Percentiles rank a stretch among this genome's conserved stretches.
phyloP scores from a whole-genome alignment of 352 stramenopile genomes.

The Phytophthora ramorum region DNA sequence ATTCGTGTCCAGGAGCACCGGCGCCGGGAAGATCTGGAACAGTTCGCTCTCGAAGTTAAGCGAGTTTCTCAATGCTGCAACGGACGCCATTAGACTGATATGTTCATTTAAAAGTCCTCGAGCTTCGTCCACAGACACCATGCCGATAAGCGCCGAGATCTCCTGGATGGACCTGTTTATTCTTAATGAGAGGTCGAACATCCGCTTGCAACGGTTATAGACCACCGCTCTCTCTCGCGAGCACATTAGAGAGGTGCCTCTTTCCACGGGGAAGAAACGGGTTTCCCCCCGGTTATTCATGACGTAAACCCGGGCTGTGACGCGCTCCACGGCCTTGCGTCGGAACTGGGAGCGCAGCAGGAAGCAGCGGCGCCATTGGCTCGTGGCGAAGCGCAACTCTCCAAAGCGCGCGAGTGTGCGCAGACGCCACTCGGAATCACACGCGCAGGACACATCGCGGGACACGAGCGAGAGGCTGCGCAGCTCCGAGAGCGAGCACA shows the following conservation, averaged over 20 bases:
- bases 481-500: constrained; percentile 56
- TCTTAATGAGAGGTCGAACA: constrained; percentile 88
- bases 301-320: constrained; percentile 79
- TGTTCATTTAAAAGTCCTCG: constrained; percentile 83
- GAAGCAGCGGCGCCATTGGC: constrained; percentile 69
- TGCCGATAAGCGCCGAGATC: constrained; percentile 84
- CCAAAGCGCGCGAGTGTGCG: constrained; percentile 63
- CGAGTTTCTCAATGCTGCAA: constrained; percentile 74
- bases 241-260: constrained; percentile 74
- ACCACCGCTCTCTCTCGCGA: constrained; percentile 77
- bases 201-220: constrained; percentile 86
- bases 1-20: constrained; percentile 82
- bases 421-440: constrained; percentile 71
- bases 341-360: constrained; percentile 70
- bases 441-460: constrained; percentile 43
- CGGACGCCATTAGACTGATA: constrained; percentile 85
- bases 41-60: constrained; percentile 89
- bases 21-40: constrained; percentile 84
- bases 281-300: constrained; percentile 86
- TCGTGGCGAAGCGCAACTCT: constrained; percentile 55
- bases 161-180: constrained; percentile 91
- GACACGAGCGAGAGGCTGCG: constrained; percentile 56
- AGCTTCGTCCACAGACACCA: constrained; percentile 83
- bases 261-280: constrained; percentile 63
- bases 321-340: constrained; percentile 59